Conservation (phyloP, 2,329 filamentous ascomycete species). For the Colletotrichum euphorbiae region DNA sequence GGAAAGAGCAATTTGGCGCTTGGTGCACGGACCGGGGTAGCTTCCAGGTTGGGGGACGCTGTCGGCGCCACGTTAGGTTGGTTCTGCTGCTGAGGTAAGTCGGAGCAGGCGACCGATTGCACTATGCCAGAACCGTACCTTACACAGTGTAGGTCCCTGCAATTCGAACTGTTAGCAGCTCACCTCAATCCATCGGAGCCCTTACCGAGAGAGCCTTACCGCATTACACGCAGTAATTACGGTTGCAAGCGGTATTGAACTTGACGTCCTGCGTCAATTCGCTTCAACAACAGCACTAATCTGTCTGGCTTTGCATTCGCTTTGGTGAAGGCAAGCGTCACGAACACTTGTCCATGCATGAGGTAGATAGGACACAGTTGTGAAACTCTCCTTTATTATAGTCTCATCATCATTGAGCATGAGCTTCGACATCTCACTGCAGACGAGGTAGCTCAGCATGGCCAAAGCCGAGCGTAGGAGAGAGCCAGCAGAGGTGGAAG, state of each 20-base stretch:
- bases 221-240: neutral
- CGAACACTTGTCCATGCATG: neutral
- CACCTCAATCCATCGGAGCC: slow-evolving; percentile 7
- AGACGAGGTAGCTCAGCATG: slow-evolving; percentile 42
- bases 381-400: slow-evolving; percentile 19
- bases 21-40: slow-evolving; percentile 31
- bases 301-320: no score
- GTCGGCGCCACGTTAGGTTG: neutral
- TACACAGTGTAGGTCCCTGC: no score
- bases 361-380: slow-evolving; percentile 13
- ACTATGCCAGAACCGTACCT: slow-evolving; percentile 25
- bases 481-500: slow-evolving; percentile 46
- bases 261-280: no score
- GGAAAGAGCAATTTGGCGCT: slow-evolving; percentile 30
- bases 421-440: slow-evolving; percentile 14
- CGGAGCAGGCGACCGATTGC: neutral
- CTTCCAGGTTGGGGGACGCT: neutral
- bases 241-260: no score
- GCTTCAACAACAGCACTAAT: no score
- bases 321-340: neutral
- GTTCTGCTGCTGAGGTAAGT: slow-evolving; percentile 24
- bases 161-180: slow-evolving; percentile 12
- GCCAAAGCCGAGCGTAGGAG: slow-evolving; percentile 27
- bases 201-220: slow-evolving; percentile 16
- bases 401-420: slow-evolving; percentile 16